Evolutionary conservation across 1,284 basidiomycete species (phyloP).

Genomic region (Farysia itapuensis): DNA sequence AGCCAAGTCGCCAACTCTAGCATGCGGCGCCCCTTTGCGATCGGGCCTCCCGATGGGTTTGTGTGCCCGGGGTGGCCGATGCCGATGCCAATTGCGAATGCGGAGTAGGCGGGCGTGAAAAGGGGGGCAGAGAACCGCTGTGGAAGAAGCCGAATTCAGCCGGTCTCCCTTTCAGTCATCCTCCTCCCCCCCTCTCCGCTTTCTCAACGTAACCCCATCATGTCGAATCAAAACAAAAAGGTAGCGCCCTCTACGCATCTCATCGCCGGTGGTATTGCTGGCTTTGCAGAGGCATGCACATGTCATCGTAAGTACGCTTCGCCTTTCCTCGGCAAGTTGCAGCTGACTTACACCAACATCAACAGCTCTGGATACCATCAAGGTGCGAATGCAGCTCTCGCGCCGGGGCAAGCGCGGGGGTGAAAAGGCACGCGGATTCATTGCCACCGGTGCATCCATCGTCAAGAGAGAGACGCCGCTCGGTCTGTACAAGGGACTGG

Average conservation of each 20-base stretch:
- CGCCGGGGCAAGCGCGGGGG: constrained; percentile 44
- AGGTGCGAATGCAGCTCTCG: constrained; percentile 89
- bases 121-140: too few relatives aligned
- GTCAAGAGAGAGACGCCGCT: constrained; percentile 87
- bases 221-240: too few relatives aligned
- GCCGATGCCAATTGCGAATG: too few relatives aligned
- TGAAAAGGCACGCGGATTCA: constrained; percentile 78
- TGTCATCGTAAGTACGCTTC: constrained; percentile 55
- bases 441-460: constrained; percentile 88
- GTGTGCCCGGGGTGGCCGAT: too few relatives aligned
- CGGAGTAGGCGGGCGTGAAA: too few relatives aligned
- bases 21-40: too few relatives aligned
- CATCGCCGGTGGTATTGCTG: constrained; percentile 59
- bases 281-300: constrained; percentile 58
- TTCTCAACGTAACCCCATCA: too few relatives aligned
- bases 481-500: constrained; percentile 96
- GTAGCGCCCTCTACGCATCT: constrained; percentile 58
- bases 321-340: background rate
- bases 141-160: too few relatives aligned
- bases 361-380: constrained; percentile 82
- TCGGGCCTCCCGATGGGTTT: too few relatives aligned
- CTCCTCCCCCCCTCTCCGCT: too few relatives aligned
- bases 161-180: too few relatives aligned
- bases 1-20: too few relatives aligned
- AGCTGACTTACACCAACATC: background rate